Base-by-base conservation (phyloP, 225 moss, liverwort and hornwort species). In the Neckera pumila region DNA sequence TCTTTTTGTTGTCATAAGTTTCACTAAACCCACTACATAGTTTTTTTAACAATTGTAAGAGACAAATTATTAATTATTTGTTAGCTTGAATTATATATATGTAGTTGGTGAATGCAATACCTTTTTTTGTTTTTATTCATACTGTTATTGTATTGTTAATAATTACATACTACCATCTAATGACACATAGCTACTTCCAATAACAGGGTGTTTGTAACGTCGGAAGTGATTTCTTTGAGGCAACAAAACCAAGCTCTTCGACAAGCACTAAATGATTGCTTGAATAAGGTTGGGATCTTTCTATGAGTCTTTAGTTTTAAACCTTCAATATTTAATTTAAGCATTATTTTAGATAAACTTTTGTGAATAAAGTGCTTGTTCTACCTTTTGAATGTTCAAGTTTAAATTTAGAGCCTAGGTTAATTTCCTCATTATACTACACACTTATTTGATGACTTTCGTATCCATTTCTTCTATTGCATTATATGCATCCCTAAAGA, bases 151-250 rank as follows among this genome's bases (percentile, higher is more conserved):
- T 12, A 2, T 61, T 23, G 14, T 53, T 60, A 36, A 34, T 53
- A 17, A 5, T 71, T 40, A 19, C 30, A 83, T 69, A 42, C 6
- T 59, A 2, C 2, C 0, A 30, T 79, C 28, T 84, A 60, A 86
- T 60, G n/a, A 26, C 12, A 54, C 2, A 70, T 54, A 23, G 9
- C 0, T 65, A 14, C 40, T 76, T 84, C 7, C 14, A 74, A 67
- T 60, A 43, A 54, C 13, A 96, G 95, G 47, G 85, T 94, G 8
- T 89, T 84, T 70, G 86, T 94, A 8, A 95, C 94, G 0, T 95
- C 93, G 27, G 93, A 97, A 80, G 95, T 96, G 43, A 90, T 96
- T 66, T 91, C 82, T 43, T 84, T 97, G 34, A 93, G 86, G 83
- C 92, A 91, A 82, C 94, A 91, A 91, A 96, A 97, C 70, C 79